These are phyloP conservation scores for Vaccinium corymbosum DNA, from an alignment of 148 eudicot species.

Conservation along the genomic window DNA sequence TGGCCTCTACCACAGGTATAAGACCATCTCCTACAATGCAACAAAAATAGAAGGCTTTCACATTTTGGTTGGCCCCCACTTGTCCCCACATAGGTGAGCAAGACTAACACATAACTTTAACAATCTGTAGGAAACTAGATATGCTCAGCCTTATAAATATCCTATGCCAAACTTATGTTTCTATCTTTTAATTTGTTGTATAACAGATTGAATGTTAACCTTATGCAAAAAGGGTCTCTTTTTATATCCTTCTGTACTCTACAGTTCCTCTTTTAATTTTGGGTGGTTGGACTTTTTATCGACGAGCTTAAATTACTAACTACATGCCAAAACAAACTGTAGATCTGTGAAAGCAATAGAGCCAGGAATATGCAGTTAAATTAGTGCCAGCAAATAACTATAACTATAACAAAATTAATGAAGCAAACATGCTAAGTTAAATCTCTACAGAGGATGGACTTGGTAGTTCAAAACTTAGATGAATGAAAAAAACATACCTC, in stretches of 20 bases:
- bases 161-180: neutral
- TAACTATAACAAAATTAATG: neutral
- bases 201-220: neutral
- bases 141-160: neutral
- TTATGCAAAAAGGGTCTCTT: neutral
- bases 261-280: neutral
- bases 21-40: neutral
- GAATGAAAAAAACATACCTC: conserved; percentile 51
- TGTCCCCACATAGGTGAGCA: neutral
- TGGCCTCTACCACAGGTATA: neutral
- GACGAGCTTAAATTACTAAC: neutral
- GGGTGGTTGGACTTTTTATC: neutral
- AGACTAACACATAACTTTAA: neutral
- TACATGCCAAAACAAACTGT: neutral
- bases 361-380: neutral
- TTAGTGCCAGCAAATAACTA: neutral
- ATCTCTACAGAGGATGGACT: neutral
- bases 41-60: neutral
- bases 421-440: neutral
- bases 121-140: neutral
- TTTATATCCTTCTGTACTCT: neutral
- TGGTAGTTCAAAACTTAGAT: neutral
- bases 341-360: neutral
- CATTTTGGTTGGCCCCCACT: neutral
- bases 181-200: neutral